Evolutionary conservation across 2,329 filamentous ascomycete genomes (phyloP).

Genomic region (Knufia fluminis): DNA sequence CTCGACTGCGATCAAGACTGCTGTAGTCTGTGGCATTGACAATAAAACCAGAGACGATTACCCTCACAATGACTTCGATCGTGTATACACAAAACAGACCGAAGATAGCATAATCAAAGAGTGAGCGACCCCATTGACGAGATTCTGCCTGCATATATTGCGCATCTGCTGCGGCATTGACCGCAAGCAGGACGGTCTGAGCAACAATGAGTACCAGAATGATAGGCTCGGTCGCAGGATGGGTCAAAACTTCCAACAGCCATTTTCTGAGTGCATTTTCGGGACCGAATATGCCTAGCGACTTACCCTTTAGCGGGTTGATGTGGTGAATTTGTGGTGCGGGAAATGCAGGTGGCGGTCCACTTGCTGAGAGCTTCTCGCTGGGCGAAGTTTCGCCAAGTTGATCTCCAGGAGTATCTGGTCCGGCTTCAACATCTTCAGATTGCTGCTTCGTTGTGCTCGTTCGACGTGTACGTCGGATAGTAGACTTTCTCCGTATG

Average conservation of each 20-base stretch:
- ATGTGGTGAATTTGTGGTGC: constrained; percentile 10
- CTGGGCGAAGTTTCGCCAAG: not conserved
- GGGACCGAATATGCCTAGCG: constrained; percentile 73
- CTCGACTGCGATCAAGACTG: constrained; percentile 70
- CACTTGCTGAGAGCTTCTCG: constrained; percentile 25
- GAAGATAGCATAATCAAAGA: constrained; percentile 71
- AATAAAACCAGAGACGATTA: constrained; percentile 88
- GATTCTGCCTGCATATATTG: constrained; percentile 57
- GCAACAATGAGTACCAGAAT: constrained; percentile 81
- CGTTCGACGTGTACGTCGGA: constrained; percentile 15
- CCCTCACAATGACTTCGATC: constrained; percentile 68
- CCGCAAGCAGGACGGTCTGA: constrained; percentile 76
- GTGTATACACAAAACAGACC: constrained; percentile 84
- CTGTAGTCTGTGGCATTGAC: constrained; percentile 88
- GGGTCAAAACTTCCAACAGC: constrained; percentile 75
- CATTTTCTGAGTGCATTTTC: constrained; percentile 63
- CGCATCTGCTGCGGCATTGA: constrained; percentile 62
- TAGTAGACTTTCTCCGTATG: constrained; percentile 48
- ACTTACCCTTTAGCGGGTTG: constrained; percentile 81
- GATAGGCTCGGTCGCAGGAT: constrained; percentile 75
- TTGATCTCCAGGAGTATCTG: constrained; percentile 7
- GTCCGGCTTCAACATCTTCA: constrained; percentile 9
- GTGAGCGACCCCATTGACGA: constrained; percentile 52
- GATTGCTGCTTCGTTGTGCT: constrained; percentile 7
- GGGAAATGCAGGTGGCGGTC: constrained; percentile 12